phyloP scores from a whole-genome alignment of 306 rosid genomes.

The Rosa lucieae region DNA sequence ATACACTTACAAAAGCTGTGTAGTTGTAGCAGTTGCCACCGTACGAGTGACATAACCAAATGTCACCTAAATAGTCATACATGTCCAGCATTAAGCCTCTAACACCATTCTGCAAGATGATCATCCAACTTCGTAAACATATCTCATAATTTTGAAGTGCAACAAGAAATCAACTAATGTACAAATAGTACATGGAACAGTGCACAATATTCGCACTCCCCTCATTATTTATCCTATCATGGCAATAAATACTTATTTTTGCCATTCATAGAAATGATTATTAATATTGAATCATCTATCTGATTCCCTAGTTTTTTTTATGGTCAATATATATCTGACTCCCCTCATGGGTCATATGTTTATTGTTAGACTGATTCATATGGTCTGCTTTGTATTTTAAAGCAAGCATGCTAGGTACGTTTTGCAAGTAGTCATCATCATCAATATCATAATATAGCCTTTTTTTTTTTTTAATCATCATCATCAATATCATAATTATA shows the following conservation, averaged over 20 bases:
- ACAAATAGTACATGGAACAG: background rate
- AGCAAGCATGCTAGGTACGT: background rate
- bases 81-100: constrained; percentile 91
- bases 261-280: background rate
- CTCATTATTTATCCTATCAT: background rate
- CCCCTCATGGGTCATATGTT: background rate
- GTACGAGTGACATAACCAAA: constrained; percentile 83
- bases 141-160: background rate
- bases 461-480: background rate
- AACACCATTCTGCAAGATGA: constrained; percentile 68
- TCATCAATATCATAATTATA: background rate
- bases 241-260: background rate
- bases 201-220: background rate
- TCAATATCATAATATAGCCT: background rate
- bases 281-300: background rate
- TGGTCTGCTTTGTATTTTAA: constrained; percentile 10
- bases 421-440: background rate
- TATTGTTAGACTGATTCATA: background rate
- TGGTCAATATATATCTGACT: background rate
- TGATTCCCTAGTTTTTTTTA: background rate
- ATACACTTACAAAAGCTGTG: constrained; percentile 84
- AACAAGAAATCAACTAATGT: background rate
- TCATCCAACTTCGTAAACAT: constrained; percentile 17
- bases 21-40: constrained; percentile 76
- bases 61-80: constrained; percentile 77